Base-by-base conservation (phyloP, 2,329 filamentous ascomycete species). In the Penicillium aurantiogriseum region DNA sequence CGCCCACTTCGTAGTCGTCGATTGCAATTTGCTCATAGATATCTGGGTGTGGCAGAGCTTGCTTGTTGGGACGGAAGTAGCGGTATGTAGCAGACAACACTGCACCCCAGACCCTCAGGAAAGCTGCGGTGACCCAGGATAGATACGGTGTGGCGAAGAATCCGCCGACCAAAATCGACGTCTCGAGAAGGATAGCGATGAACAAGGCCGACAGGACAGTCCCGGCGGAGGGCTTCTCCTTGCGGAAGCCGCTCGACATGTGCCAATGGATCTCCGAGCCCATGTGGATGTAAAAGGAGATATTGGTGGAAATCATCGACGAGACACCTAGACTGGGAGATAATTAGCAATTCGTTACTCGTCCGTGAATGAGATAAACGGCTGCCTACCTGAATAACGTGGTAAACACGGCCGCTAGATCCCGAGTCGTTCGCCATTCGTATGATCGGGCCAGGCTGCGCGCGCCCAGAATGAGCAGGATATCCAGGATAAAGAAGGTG, bases 261-360 rank as follows among this genome's bases (percentile, higher is more conserved):
- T 61, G 64, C 67, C 66, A 69, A 43, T 66, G 61, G 15, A 69
- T 67, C 51, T 69, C 67, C 17, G 48, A 42, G 9, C 66, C 67
- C 7, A 51, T 63, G 25, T 56, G 52, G 9, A 63, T 21, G 19
- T 61, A 66, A 51, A 64, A 63, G 13, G 64, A 64, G 43, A 64
- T 60, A 21, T 65, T 68, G 40, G 65, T 59, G 10, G 62, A 46
- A 17, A 53, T 42, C 60, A 66, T 63, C 1, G 25, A 43, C 10
- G 65, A 66, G 11, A 58, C 36, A 29, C 40, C 47, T 23, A 63
- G 6, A 38, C 63, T 64, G n/a, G 27, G 23, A 21, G 4, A 8
- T 13, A 13, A 29, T 59, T 51, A 63, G 51, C 39, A 43, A 33
- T 33, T 33, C 11, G 31, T 31, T 13, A 51, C 31, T 31, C 33